A percentile compares a stretch with the other conserved stretches of the same genome.
These are phyloP conservation scores for Rhizopus arrhizus DNA, from an alignment of 371 early-diverging fungal species.

Conservation along the genomic window DNA sequence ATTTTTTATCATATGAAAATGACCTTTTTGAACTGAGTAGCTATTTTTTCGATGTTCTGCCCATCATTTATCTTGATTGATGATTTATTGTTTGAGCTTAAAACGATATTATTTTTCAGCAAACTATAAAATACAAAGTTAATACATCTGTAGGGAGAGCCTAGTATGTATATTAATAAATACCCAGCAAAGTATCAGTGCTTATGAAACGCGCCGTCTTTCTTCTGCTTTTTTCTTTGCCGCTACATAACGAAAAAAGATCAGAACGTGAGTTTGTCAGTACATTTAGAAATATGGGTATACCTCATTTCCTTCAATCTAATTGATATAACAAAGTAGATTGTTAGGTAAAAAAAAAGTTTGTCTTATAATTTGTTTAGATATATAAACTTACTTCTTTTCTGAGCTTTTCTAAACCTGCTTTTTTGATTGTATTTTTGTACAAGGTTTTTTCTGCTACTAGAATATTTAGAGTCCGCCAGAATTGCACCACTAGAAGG, in stretches of 20 bases:
- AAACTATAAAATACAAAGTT: slow-evolving; percentile 22
- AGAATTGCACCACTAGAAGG: not conserved
- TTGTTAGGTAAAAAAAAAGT: slow-evolving; percentile 17
- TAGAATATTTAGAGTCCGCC: slow-evolving; percentile 8
- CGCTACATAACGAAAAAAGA: slow-evolving; percentile 7
- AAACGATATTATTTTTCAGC: slow-evolving; percentile 12
- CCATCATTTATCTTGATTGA: slow-evolving; percentile 15
- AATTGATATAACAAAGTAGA: slow-evolving; percentile 20
- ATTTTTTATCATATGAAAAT: slow-evolving; percentile 23
- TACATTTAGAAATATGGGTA: slow-evolving; percentile 14
- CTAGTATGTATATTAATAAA: slow-evolving; percentile 12
- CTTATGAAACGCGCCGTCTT: slow-evolving; percentile 16
- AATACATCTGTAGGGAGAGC: slow-evolving; percentile 21
- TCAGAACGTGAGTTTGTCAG: slow-evolving; percentile 18
- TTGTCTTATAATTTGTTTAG: slow-evolving; percentile 12
- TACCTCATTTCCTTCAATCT: slow-evolving; percentile 19
- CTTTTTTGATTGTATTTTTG: slow-evolving; percentile 17
- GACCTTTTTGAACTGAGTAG: slow-evolving; percentile 23
- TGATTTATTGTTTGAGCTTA: slow-evolving; percentile 15
- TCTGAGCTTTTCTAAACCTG: slow-evolving; percentile 20
- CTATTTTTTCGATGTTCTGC: slow-evolving; percentile 23
- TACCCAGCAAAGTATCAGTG: slow-evolving; percentile 21
- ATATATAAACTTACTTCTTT: slow-evolving; percentile 18
- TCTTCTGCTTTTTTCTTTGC: slow-evolving; percentile 21
- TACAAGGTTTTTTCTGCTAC: slow-evolving; percentile 10